Evolutionary conservation across 2,329 filamentous ascomycete species (phyloP).

Genomic region (Xylariaceae sp.): DNA sequence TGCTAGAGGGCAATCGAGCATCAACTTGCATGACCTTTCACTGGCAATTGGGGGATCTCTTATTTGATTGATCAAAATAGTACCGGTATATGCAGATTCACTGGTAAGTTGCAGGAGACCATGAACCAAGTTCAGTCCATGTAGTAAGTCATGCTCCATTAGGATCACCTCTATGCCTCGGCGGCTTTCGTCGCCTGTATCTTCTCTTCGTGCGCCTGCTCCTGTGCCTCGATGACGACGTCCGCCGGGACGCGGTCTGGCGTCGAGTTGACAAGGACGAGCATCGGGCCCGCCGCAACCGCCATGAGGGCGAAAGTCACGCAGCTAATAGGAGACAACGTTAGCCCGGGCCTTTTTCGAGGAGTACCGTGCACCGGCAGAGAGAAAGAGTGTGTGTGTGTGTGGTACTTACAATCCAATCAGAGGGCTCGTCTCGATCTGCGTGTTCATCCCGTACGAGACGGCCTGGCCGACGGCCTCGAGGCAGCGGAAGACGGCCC

Average conservation of each 20-base stretch:
- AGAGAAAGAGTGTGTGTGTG: neutral
- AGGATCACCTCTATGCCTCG: conserved; percentile 4
- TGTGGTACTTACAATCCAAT: conserved; percentile 28
- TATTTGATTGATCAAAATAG: no score
- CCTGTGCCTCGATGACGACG: conserved; percentile 27
- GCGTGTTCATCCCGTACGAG: conserved; percentile 34
- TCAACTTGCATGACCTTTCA: no score
- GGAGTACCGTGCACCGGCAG: no score
- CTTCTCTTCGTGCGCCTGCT: conserved; percentile 12
- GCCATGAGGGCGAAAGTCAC: conserved; percentile 31
- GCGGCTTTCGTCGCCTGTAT: conserved; percentile 6
- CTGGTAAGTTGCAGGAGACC: no score
- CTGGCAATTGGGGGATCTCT: no score
- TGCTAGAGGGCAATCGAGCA: no score
- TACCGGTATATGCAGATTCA: no score
- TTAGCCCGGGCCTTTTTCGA: no score
- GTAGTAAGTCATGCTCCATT: neutral
- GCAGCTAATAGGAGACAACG: no score
- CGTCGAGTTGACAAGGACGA: conserved; percentile 30
- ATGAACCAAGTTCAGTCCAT: no score
- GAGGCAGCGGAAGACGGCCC: conserved; percentile 32
- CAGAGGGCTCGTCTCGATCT: conserved; percentile 28
- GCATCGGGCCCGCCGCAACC: conserved; percentile 28
- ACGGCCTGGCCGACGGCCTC: conserved; percentile 33
- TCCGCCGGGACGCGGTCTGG: conserved; percentile 32